A percentile compares a stretch with the other conserved stretches of the same genome.
phyloP scores from a whole-genome alignment of 495 filamentous ascomycete genomes.

The Aspergillus ostianus region DNA sequence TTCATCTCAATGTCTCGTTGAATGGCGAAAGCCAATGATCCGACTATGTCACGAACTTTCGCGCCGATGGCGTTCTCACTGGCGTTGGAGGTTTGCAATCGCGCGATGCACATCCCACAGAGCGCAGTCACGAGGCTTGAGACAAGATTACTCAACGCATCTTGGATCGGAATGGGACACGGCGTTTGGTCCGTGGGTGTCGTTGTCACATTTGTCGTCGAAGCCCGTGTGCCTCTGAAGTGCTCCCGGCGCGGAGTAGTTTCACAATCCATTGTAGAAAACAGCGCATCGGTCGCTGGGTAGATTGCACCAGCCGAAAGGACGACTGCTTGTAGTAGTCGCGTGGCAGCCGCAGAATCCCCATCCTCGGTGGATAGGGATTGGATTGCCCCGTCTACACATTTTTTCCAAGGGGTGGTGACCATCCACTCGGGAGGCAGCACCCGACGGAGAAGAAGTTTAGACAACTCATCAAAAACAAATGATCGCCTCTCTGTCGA shows the following conservation, averaged over 20 bases:
- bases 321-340: slow-evolving; percentile 41
- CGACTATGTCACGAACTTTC: slow-evolving; percentile 30
- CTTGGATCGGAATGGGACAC: slow-evolving; percentile 43
- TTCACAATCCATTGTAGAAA: neutral
- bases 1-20: slow-evolving; percentile 26
- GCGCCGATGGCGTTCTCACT: slow-evolving; percentile 16
- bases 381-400: slow-evolving; percentile 41
- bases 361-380: slow-evolving; percentile 41
- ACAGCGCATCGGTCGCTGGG: neutral
- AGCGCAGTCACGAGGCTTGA: slow-evolving; percentile 42
- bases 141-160: slow-evolving; percentile 44
- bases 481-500: slow-evolving; percentile 27
- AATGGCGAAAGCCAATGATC: slow-evolving; percentile 25
- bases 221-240: slow-evolving; percentile 20
- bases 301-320: slow-evolving; percentile 30
- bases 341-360: slow-evolving; percentile 34
- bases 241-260: slow-evolving; percentile 2
- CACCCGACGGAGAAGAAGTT: slow-evolving; percentile 35
- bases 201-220: slow-evolving; percentile 9
- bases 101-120: slow-evolving; percentile 44
- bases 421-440: slow-evolving; percentile 52
- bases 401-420: slow-evolving; percentile 41
- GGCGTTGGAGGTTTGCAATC: slow-evolving; percentile 26
- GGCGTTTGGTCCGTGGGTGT: slow-evolving; percentile 8
- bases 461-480: slow-evolving; percentile 39